These are phyloP conservation scores for Cryptosporidium canis DNA, from an alignment of 169 alveolate species.

Conservation along the genomic window DNA sequence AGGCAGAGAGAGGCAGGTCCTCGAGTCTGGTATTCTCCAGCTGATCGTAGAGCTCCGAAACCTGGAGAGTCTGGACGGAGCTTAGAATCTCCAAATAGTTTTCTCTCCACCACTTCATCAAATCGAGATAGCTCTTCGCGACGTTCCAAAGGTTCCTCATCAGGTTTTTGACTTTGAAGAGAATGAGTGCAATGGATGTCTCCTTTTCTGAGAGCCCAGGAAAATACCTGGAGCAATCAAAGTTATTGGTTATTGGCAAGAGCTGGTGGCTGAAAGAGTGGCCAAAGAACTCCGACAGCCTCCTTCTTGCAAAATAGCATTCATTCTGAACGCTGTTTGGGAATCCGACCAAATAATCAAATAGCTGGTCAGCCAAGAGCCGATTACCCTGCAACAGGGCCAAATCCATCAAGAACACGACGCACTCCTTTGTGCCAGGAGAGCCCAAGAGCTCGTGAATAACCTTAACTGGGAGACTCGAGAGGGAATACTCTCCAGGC, in stretches of 20 bases:
- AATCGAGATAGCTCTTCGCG: background rate
- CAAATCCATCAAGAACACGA: constrained; percentile 30
- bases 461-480: constrained; percentile 7
- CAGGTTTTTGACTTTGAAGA: constrained; percentile 28
- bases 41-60: background rate
- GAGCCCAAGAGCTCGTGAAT: constrained; percentile 61
- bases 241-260: constrained; percentile 36
- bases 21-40: constrained; percentile 12
- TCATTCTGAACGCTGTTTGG: constrained; percentile 22
- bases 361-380: constrained; percentile 21
- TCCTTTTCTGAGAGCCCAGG: constrained; percentile 3
- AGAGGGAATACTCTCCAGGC: background rate
- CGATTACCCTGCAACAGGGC: constrained; percentile 22
- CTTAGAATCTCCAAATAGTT: constrained; percentile 4
- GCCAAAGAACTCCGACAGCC: background rate
- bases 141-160: constrained; percentile 19
- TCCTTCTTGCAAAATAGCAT: constrained; percentile 13
- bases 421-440: constrained; percentile 50
- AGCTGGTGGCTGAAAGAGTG: constrained; percentile 22
- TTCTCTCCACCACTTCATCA: constrained; percentile 36
- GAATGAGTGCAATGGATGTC: constrained; percentile 21
- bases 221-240: constrained; percentile 27
- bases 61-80: background rate
- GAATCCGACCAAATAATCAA: constrained; percentile 24
- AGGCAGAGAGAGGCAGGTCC: background rate